Conservation (phyloP, 1,284 basidiomycete species). For the Apiotrichum veenhuisii region DNA sequence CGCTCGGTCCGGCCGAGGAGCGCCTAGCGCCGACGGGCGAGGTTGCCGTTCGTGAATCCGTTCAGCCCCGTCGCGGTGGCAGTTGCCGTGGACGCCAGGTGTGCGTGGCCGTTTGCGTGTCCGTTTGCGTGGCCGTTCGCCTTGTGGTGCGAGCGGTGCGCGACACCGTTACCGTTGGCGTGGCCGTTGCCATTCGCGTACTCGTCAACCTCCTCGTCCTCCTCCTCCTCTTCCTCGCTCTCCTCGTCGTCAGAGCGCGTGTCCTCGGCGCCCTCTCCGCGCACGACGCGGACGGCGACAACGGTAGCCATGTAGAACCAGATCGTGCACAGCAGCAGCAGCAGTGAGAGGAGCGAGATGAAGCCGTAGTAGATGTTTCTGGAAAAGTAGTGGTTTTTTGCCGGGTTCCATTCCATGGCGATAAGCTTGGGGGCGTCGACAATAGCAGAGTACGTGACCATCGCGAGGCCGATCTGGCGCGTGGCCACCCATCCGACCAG, state of each 20-base stretch:
- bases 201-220: constrained; percentile 1
- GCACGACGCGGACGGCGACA: constrained; percentile 74
- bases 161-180: neutral
- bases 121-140: constrained; percentile 7
- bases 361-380: constrained; percentile 55
- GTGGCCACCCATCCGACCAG: constrained; percentile 85
- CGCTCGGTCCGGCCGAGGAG: no score
- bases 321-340: constrained; percentile 66
- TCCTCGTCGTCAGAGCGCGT: constrained; percentile 76
- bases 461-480: constrained; percentile 71
- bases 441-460: constrained; percentile 63
- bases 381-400: constrained; percentile 60
- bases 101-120: neutral
- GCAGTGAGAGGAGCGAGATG: constrained; percentile 55
- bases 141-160: neutral
- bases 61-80: no score
- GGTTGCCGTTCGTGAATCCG: neutral
- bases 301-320: constrained; percentile 85
- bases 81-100: no score
- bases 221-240: constrained; percentile 19
- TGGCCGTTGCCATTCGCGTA: neutral
- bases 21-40: neutral
- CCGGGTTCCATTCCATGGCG: constrained; percentile 60
- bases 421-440: constrained; percentile 56
- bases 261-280: constrained; percentile 76